Evolutionary conservation across 805 yeast genomes (phyloP).

Genomic region (Teunomyces pallodes): DNA sequence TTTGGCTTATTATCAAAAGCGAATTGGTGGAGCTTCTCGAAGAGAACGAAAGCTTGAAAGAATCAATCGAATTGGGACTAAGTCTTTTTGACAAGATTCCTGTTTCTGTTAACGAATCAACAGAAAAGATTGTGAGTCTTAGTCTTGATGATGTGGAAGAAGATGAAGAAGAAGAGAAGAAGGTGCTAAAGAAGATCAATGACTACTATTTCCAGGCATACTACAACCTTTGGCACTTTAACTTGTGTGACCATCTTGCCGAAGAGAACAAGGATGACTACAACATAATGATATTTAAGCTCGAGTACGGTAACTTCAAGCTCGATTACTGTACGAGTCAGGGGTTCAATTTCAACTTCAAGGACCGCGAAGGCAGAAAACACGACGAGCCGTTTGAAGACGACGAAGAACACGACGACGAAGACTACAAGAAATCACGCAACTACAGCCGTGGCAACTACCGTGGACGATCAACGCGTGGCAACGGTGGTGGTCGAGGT

Average conservation of each 20-base stretch:
- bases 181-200: conserved; percentile 48
- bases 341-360: conserved; percentile 64
- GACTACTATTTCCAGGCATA: conserved; percentile 63
- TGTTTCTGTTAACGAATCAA: conserved; percentile 36
- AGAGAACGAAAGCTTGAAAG: conserved; percentile 28
- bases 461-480: conserved; percentile 4
- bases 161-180: conserved; percentile 34
- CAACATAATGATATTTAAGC: conserved; percentile 48
- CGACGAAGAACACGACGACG: conserved; percentile 7
- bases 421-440: conserved; percentile 4
- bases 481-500: conserved; percentile 4
- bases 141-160: conserved; percentile 18
- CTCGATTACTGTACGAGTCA: conserved; percentile 49
- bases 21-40: conserved; percentile 45
- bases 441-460: conserved; percentile 3
- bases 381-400: conserved; percentile 3
- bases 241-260: conserved; percentile 53
- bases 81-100: conserved; percentile 64
- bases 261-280: conserved; percentile 10
- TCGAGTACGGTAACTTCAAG: conserved; percentile 45
- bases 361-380: conserved; percentile 17
- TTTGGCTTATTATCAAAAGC: conserved; percentile 60
- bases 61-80: conserved; percentile 53
- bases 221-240: conserved; percentile 76
- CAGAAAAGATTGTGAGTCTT: conserved; percentile 43